Percentiles rank a stretch among this genome's conserved stretches.
phyloP scores from a whole-genome alignment of 306 rosid genomes.

The Benincasa hispida region DNA sequence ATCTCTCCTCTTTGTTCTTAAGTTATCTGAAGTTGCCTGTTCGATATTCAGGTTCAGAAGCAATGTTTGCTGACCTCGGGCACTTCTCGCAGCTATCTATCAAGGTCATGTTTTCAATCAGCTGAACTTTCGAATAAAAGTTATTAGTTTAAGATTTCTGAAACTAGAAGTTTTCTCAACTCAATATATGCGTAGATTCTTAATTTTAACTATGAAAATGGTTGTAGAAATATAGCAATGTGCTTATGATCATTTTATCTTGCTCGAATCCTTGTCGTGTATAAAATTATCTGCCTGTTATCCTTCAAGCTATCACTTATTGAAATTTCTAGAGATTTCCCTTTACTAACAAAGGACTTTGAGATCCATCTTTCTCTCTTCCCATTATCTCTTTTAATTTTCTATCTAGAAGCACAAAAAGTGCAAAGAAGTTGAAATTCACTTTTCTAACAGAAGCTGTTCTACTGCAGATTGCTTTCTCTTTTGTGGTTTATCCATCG shows the following conservation, averaged over 20 bases:
- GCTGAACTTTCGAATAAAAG: not conserved
- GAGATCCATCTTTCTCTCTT: not conserved
- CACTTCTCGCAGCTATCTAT: conserved; percentile 52
- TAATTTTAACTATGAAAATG: not conserved
- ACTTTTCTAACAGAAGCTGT: conserved; percentile 19
- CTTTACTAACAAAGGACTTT: not conserved
- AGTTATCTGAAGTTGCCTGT: conserved; percentile 7
- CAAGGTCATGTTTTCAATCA: conserved; percentile 11
- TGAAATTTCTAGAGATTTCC: not conserved
- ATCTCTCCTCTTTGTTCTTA: not conserved
- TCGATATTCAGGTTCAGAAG: conserved; percentile 77
- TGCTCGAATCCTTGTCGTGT: not conserved
- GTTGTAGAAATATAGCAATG: not conserved
- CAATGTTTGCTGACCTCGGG: conserved; percentile 94
- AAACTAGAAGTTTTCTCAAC: not conserved
- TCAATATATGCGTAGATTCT: not conserved
- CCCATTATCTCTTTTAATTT: not conserved
- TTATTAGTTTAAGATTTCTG: not conserved
- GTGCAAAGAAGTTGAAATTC: not conserved
- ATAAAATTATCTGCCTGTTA: not conserved
- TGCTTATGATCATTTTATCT: not conserved
- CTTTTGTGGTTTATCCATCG: conserved; percentile 81
- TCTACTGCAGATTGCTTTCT: conserved; percentile 81
- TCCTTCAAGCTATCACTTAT: not conserved
- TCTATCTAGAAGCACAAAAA: not conserved